phyloP scores from a whole-genome alignment of 2,329 filamentous ascomycete species.

The Dactylonectria macrodidyma region DNA sequence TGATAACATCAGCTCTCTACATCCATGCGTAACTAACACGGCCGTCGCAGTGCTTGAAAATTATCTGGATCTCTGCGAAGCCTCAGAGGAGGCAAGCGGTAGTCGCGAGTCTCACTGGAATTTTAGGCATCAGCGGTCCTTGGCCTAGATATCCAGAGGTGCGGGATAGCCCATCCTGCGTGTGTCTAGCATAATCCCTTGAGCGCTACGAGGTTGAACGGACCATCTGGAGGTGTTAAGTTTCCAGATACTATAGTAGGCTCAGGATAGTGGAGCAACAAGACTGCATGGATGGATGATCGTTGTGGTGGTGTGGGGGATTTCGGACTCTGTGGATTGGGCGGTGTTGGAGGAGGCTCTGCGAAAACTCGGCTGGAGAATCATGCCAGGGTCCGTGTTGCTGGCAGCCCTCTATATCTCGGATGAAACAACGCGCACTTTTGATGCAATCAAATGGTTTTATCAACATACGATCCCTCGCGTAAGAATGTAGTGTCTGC shows the following conservation, averaged over 20 bases:
- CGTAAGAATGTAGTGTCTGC: no score
- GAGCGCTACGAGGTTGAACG: conserved; percentile 7
- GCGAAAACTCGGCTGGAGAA: no score
- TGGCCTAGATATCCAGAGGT: conserved; percentile 2
- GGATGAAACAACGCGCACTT: no score
- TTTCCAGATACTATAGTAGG: conserved; percentile 28
- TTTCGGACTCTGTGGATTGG: no score
- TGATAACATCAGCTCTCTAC: conserved; percentile 18
- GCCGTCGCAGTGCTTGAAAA: conserved; percentile 53
- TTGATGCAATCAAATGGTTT: no score
- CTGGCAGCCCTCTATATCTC: no score
- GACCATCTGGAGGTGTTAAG: conserved; percentile 11
- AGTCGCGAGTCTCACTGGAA: conserved; percentile 46
- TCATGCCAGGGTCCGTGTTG: no score
- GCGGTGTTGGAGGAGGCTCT: no score
- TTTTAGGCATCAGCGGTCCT: neutral
- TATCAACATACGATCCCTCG: no score
- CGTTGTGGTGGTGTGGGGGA: no score
- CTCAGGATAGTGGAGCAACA: neutral
- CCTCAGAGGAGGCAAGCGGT: conserved; percentile 53
- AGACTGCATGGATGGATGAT: no score
- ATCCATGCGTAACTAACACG: conserved; percentile 33
- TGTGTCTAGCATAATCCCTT: conserved; percentile 11
- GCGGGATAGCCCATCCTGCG: neutral
- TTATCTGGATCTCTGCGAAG: conserved; percentile 63